phyloP scores from a whole-genome alignment of 169 alveolate genomes.

The Besnoitia besnoiti region DNA sequence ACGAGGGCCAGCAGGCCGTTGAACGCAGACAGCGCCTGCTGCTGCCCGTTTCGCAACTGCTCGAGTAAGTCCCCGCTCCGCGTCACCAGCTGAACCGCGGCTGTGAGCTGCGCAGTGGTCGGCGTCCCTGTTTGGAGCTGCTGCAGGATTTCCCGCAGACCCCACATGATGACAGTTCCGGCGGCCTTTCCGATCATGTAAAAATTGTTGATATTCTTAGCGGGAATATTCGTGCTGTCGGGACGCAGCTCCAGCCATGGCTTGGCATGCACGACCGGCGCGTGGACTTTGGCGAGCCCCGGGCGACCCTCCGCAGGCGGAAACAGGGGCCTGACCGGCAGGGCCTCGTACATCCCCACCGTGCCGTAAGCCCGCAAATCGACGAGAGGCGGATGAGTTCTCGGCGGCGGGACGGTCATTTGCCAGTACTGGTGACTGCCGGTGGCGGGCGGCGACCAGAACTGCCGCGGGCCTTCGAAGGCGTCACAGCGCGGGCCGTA shows the following conservation, averaged over 20 bases:
- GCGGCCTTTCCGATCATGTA: background rate
- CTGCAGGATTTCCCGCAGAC: background rate
- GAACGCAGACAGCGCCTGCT: background rate
- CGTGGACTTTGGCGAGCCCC: background rate
- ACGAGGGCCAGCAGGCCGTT: background rate
- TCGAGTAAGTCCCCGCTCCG: background rate
- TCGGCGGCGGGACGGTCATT: background rate
- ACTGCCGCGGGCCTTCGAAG: background rate
- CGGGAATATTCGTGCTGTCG: background rate
- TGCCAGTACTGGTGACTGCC: slow-evolving; percentile 40
- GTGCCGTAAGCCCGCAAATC: slow-evolving; percentile 20
- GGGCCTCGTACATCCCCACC: slow-evolving; percentile 19
- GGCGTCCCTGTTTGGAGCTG: background rate
- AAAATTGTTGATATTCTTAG: background rate
- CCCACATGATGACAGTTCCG: background rate
- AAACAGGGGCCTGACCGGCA: background rate
- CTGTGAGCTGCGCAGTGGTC: background rate
- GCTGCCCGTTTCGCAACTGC: background rate
- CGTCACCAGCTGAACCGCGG: background rate
- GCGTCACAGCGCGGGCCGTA: background rate
- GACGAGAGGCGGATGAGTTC: background rate
- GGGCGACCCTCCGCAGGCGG: background rate
- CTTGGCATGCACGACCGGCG: background rate
- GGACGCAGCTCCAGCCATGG: background rate
- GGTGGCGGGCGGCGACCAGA: background rate